Conservation (phyloP, 192 early-diverging fungal genomes). For the Podila epigama region DNA sequence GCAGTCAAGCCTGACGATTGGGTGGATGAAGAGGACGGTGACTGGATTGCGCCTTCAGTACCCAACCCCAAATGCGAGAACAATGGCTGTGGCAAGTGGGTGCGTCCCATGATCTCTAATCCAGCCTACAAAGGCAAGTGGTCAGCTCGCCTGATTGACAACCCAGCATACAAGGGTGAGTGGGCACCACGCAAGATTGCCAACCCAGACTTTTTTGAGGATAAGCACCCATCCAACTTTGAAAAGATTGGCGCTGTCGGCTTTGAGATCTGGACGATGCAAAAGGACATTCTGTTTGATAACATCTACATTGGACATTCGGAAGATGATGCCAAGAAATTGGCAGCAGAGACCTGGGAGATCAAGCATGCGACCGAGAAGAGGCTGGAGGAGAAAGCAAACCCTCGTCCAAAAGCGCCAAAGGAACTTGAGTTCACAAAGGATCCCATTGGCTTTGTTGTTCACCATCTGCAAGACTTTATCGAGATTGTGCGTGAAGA, state of each 20-base stretch:
- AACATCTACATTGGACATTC: slow-evolving; percentile 90
- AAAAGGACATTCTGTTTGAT: slow-evolving; percentile 86
- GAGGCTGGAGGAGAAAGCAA: slow-evolving; percentile 59
- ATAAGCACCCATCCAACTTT: slow-evolving; percentile 78
- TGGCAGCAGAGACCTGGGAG: slow-evolving; percentile 81
- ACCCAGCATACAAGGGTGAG: slow-evolving; percentile 91
- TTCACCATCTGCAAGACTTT: slow-evolving; percentile 40
- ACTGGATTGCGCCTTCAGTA: slow-evolving; percentile 81
- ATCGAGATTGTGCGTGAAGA: slow-evolving; percentile 44
- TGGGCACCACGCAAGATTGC: slow-evolving; percentile 87
- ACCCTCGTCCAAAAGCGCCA: slow-evolving; percentile 16
- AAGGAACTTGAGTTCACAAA: slow-evolving; percentile 30
- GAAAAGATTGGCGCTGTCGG: slow-evolving; percentile 84
- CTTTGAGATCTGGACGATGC: slow-evolving; percentile 96
- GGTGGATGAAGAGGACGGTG: slow-evolving; percentile 94
- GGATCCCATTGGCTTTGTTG: slow-evolving; percentile 42
- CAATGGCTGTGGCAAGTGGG: slow-evolving; percentile 83
- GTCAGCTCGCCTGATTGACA: slow-evolving; percentile 84
- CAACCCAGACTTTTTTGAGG: slow-evolving; percentile 89
- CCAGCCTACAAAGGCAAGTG: slow-evolving; percentile 92
- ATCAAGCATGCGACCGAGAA: slow-evolving; percentile 79
- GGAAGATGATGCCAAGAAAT: slow-evolving; percentile 67
- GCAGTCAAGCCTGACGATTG: slow-evolving; percentile 89
- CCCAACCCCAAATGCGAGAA: slow-evolving; percentile 84
- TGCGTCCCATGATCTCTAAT: slow-evolving; percentile 80